Evolutionary conservation across 2,329 filamentous ascomycete species (phyloP), one percentile per base, ranked within the genome.

Genomic region (Fusarium duplospermum): DNA sequence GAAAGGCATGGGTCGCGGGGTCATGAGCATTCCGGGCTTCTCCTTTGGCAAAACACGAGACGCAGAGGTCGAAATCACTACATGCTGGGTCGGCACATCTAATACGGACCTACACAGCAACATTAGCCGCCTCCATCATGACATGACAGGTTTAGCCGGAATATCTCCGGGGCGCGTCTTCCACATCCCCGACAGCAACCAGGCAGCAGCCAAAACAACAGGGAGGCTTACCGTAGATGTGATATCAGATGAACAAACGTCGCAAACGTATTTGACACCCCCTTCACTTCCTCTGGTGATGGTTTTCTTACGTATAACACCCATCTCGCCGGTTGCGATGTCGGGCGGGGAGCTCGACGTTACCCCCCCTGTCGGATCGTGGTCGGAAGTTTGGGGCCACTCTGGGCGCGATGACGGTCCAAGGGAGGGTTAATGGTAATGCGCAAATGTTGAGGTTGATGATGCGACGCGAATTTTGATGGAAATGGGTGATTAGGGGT

Each of bases 301-400:
- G 69, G 94, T 96, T 87, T 98, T 98, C 88, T 98, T 98, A 82
- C 95, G 93, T 82, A 98, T 98, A 80, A 98, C 93, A 78, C 95
- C 95, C 96, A 98, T 98, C 59, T 77, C 73, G 78, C 69, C 78
- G 65, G 58, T 67, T 77, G 74, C 68, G 74, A 67, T 70, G 72
- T 66, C 69, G 67, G 76, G 74, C 69, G 74, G 76, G 78, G 78
- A 74, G 70, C 65, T 70, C 61, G 71, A 75, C 67, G 67, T 76
- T 75, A 74, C 73, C 75, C 78, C 76, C 77, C 76, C 74, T 71
- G 67, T 74, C 71, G 58, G 63, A 56, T 75, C 58, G 75, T 62
- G 65, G 66, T 63, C 65, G 57, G 61, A 50, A 56, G 50, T 59
- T 76, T n/a, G 42, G 58, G 62, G 64, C 66, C 60, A 69, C 67